A percentile compares a stretch with the other conserved stretches of the same genome.
These are phyloP conservation scores for Hypomontagnella submonticulosa DNA, from an alignment of 495 filamentous ascomycete genomes.

Conservation along the genomic window DNA sequence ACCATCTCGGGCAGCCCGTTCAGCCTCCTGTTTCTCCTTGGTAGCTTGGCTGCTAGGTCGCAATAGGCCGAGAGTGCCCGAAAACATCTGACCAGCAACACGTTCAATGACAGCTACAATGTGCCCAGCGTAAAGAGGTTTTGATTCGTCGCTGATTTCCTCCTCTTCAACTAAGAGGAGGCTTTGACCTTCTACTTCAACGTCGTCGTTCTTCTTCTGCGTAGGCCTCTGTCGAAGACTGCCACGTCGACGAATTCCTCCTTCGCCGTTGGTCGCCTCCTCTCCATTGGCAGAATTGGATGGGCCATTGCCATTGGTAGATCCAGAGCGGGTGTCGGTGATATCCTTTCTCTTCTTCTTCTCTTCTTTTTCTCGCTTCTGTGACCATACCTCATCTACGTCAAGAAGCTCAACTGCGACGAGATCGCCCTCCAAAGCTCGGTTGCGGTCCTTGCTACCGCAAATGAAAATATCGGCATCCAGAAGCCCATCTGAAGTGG, in stretches of 20 bases:
- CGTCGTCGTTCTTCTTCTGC: conserved; percentile 99
- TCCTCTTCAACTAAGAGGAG: conserved; percentile 96
- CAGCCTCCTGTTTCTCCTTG: conserved; percentile 99
- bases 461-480: conserved; percentile 99
- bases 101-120: conserved; percentile 97
- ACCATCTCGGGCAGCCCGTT: conserved; percentile 91
- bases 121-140: conserved; percentile 95
- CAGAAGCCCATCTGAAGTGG: conserved; percentile 83
- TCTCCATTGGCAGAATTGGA: conserved; percentile 68
- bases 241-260: conserved; percentile 89
- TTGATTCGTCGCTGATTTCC: conserved; percentile 97
- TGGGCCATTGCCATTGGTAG: conserved; percentile 76
- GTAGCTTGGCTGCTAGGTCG: conserved; percentile 98
- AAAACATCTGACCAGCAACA: conserved; percentile 98
- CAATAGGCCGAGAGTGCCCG: conserved; percentile 90
- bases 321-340: conserved; percentile 84
- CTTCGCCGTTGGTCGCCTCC: conserved; percentile 75
- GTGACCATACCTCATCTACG: conserved; percentile 97
- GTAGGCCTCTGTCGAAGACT: conserved; percentile 96
- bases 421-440: conserved; percentile 93
- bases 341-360: conserved; percentile 99
- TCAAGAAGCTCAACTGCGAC: conserved; percentile 97
- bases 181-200: conserved; percentile 98
- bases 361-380: conserved; percentile 98
- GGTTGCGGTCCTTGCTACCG: conserved; percentile 97